Conservation (phyloP, 2,329 filamentous ascomycete genomes). For the Juglanconis juglandina region DNA sequence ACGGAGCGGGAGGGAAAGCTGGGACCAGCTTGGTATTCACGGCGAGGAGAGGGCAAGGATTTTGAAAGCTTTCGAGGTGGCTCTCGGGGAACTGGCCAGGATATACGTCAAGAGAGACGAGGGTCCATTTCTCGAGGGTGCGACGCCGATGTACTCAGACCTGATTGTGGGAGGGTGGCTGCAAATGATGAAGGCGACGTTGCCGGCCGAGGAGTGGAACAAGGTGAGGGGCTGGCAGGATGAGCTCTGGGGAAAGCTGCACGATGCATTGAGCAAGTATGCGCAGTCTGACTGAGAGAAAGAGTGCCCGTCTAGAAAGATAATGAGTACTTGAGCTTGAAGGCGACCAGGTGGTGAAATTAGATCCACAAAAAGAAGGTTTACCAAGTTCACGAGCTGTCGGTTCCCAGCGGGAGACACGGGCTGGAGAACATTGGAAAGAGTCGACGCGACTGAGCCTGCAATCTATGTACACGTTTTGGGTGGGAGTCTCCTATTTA, state of each 20-base stretch:
- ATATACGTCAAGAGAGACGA: slow-evolving; percentile 34
- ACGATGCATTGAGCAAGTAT: slow-evolving; percentile 42
- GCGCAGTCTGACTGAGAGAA: slow-evolving; percentile 18
- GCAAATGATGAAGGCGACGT: slow-evolving; percentile 37
- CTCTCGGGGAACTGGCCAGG: slow-evolving; percentile 39
- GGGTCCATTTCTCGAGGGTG: slow-evolving; percentile 49
- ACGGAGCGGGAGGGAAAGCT: slow-evolving; percentile 41
- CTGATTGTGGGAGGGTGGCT: slow-evolving; percentile 57
- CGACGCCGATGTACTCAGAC: slow-evolving; percentile 48
- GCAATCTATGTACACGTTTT: no score
- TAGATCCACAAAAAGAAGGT: no score
- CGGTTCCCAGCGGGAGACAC: neutral
- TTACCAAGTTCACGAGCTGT: neutral
- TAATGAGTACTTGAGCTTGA: neutral
- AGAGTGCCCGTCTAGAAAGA: neutral
- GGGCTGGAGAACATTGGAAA: no score
- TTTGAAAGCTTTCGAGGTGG: slow-evolving; percentile 36
- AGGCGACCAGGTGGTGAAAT: neutral
- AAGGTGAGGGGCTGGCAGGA: slow-evolving; percentile 45
- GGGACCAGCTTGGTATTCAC: slow-evolving; percentile 39
- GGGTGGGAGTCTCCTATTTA: no score
- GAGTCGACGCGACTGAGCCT: no score
- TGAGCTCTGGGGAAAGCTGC: slow-evolving; percentile 47
- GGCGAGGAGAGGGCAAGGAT: slow-evolving; percentile 38
- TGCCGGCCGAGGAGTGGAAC: slow-evolving; percentile 40